Evolutionary conservation across 73 alveolate genomes (phyloP).

Genomic region (Blepharisma japonicum): DNA sequence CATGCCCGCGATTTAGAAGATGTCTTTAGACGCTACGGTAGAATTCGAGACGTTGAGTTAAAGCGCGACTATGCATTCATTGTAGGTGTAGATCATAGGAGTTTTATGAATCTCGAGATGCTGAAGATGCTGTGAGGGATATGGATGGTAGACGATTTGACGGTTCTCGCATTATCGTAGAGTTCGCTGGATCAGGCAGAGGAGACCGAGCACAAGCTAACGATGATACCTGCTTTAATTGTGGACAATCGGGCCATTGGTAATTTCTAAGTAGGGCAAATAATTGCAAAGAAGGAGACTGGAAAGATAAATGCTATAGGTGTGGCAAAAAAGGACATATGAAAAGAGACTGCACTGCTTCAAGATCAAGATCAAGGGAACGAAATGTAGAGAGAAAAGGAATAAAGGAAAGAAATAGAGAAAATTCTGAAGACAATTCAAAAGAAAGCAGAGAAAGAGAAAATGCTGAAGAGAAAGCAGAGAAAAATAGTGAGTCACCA

Average conservation of each 20-base stretch:
- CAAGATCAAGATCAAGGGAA: constrained; percentile 30
- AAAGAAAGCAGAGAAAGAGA: too few relatives aligned
- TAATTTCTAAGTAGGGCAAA: neutral
- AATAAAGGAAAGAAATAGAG: too few relatives aligned
- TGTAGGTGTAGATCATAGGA: constrained; percentile 9
- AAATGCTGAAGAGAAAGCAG: too few relatives aligned
- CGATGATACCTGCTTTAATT: constrained; percentile 15
- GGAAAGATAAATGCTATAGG: constrained; percentile 35
- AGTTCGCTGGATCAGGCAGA: constrained; percentile 21
- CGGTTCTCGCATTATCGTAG: constrained; percentile 23
- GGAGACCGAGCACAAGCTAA: constrained; percentile 4
- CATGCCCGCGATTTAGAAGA: neutral
- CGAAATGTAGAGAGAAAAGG: too few relatives aligned
- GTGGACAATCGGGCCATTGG: constrained; percentile 27
- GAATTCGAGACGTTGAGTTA: constrained; percentile 21
- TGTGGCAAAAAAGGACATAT: constrained; percentile 45
- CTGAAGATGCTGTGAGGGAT: constrained; percentile 2
- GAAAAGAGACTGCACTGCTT: constrained; percentile 44
- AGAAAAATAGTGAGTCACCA: too few relatives aligned
- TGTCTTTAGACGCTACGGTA: neutral
- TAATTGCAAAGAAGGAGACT: constrained; percentile 6
- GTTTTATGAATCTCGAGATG: constrained; percentile 17
- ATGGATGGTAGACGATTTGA: constrained; percentile 15
- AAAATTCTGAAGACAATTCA: too few relatives aligned
- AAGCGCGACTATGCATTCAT: constrained; percentile 32